These are phyloP conservation scores for Daedalea quercina DNA, from an alignment of 768 basidiomycete species.

Conservation along the genomic window DNA sequence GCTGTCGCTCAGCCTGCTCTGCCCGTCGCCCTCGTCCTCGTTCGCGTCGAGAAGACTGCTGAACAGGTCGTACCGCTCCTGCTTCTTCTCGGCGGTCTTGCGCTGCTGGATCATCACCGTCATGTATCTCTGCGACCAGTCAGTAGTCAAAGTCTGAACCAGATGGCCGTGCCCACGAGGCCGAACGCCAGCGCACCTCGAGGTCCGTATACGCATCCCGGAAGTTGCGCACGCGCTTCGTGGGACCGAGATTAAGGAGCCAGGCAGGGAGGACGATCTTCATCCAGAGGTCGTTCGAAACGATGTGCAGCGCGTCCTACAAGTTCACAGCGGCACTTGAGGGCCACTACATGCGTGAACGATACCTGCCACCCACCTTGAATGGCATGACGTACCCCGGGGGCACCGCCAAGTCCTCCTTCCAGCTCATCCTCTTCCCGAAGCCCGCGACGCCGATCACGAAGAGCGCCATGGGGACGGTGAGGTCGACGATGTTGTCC, in stretches of 20 bases:
- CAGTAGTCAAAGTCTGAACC: too few species aligned
- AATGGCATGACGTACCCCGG: slow-evolving; percentile 13
- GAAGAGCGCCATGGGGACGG: slow-evolving; percentile 48
- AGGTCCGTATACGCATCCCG: slow-evolving; percentile 20
- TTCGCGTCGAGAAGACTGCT: slow-evolving; percentile 43
- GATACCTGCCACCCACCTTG: slow-evolving; percentile 17
- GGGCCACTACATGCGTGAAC: too few species aligned
- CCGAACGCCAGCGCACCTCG: slow-evolving; percentile 15
- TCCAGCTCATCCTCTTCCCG: slow-evolving; percentile 43
- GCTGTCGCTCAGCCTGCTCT: slow-evolving; percentile 29
- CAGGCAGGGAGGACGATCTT: slow-evolving; percentile 20
- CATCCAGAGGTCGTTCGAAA: slow-evolving; percentile 17
- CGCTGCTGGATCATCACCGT: slow-evolving; percentile 45
- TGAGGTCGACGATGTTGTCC: slow-evolving; percentile 43
- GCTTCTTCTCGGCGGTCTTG: slow-evolving; percentile 24
- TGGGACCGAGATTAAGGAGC: slow-evolving; percentile 13
- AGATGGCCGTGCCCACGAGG: too few species aligned
- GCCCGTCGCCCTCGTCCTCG: slow-evolving; percentile 26
- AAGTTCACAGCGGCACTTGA: too few species aligned
- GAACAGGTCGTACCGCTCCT: slow-evolving; percentile 42
- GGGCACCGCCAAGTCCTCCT: slow-evolving; percentile 9
- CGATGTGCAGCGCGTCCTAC: slow-evolving; percentile 18
- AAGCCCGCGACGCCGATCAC: slow-evolving; percentile 52
- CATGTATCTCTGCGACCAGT: slow-evolving; percentile 40
- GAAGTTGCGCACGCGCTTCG: slow-evolving; percentile 12